These are phyloP conservation scores for Heterobasidion parviporum DNA, from an alignment of 1,284 basidiomycete genomes.

Conservation along the genomic window DNA sequence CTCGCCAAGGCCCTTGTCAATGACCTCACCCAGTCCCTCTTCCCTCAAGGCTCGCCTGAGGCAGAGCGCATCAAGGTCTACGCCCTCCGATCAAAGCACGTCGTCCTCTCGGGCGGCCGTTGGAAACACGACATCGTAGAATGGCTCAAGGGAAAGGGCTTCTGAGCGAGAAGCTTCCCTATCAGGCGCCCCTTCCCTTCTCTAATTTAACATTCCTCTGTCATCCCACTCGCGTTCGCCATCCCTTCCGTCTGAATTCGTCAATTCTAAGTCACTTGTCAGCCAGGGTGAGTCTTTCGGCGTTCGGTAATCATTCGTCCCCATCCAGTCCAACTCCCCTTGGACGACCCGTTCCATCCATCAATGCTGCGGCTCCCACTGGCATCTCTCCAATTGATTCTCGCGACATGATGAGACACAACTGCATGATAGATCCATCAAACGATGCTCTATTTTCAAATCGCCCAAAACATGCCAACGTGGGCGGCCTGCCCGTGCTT, in stretches of 20 bases:
- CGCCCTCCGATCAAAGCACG: constrained; percentile 36
- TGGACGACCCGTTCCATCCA: neutral
- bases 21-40: constrained; percentile 40
- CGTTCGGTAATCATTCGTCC: neutral
- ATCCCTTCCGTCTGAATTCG: neutral
- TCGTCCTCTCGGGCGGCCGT: constrained; percentile 48
- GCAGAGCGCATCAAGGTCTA: constrained; percentile 38
- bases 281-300: neutral
- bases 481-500: neutral
- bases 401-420: neutral
- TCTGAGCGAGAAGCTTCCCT: neutral
- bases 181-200: neutral
- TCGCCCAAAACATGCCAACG: neutral
- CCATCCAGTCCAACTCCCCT: neutral
- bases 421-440: neutral
- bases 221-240: neutral
- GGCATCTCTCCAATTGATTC: neutral
- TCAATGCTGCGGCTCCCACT: neutral
- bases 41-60: constrained; percentile 35
- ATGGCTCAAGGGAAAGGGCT: constrained; percentile 33
- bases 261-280: neutral
- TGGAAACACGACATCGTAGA: constrained; percentile 49
- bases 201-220: neutral
- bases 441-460: neutral
- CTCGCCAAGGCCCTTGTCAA: constrained; percentile 38